Base-by-base conservation (phyloP, 192 early-diverging fungal species). In the Backusella australiensis region DNA sequence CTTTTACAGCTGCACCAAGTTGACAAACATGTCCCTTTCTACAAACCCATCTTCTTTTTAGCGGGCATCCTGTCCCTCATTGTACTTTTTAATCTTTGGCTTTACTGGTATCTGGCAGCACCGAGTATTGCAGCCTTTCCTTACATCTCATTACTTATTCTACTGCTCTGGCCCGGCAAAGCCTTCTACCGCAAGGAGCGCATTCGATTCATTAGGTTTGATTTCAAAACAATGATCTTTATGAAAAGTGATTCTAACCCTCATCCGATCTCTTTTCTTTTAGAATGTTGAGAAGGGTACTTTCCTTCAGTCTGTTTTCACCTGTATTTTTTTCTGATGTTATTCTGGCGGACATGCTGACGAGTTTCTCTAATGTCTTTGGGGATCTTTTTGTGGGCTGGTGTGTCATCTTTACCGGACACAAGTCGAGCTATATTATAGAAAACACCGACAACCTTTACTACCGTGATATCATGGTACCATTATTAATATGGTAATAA, bases 331-430 rank as follows among this genome's bases (percentile, higher is more conserved):
- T 94, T 70, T 84, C 82, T 0, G 98, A 99, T 75, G 88, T 97
- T 34, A 91, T 99, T 39, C 83, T 99, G 67, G 96, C 97, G 0
- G 98, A 99, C 89, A 94, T 98, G 35, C 78, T 99, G 83, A 98
- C 97, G 0, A 95, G 94, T 71, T 98, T 95, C 82, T 93, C 96
- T 2, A 89, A 93, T 63, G 93, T 96, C 21, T 86, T 98, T 72
- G 94, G 94, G 12, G 97, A 98, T 79, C 75, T 96, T 14, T 89
- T 90, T 69, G 82, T 89, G 12, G 89, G 94, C 0, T 82, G 83
- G 17, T 90, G 92, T 56, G 88, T 93, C 77, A 85, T 92, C 72
- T 80, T 92, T 53, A 67, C 75, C 41, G 78, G 80, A 19, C 69
- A 81, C n/a, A 63, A 72, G 12, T 76, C 81, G 6, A 71, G 67